Evolutionary conservation across 371 early-diverging fungal genomes (phyloP).

Genomic region (Funneliformis caledonium): DNA sequence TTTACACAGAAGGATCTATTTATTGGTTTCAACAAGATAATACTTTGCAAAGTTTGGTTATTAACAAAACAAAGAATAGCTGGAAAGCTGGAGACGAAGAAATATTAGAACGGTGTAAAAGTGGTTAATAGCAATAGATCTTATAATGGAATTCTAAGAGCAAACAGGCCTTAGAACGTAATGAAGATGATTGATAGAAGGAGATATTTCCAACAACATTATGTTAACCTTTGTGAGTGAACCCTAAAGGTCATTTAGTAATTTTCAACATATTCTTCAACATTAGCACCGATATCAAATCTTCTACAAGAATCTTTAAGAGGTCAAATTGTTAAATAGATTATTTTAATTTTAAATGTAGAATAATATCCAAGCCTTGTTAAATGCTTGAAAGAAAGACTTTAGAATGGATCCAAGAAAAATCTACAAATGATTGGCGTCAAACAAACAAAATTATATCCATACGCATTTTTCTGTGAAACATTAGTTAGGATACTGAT

Average conservation of each 20-base stretch:
- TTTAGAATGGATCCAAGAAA: constrained; percentile 30
- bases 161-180: not conserved
- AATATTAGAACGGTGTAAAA: constrained; percentile 18
- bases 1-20: constrained; percentile 29
- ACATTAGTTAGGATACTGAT: constrained; percentile 24
- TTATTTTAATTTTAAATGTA: too few relatives aligned
- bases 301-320: not conserved
- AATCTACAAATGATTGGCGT: constrained; percentile 14
- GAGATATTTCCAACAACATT: constrained; percentile 12
- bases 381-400: not conserved
- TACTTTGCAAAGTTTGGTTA: constrained; percentile 34
- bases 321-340: constrained; percentile 15
- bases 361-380: not conserved
- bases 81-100: not conserved
- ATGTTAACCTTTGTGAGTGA: not conserved
- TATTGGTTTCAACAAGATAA: constrained; percentile 35
- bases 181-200: constrained; percentile 33
- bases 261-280: constrained; percentile 35
- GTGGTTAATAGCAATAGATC: constrained; percentile 36
- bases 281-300: constrained; percentile 31
- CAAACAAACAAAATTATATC: constrained; percentile 15
- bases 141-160: constrained; percentile 37
- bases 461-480: constrained; percentile 21
- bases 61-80: constrained; percentile 9
- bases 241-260: not conserved